A percentile compares a stretch with the other conserved stretches of the same genome.
These are phyloP conservation scores for Ophiosphaerella herpotricha DNA, from an alignment of 2,329 filamentous ascomycete species.

Conservation along the genomic window DNA sequence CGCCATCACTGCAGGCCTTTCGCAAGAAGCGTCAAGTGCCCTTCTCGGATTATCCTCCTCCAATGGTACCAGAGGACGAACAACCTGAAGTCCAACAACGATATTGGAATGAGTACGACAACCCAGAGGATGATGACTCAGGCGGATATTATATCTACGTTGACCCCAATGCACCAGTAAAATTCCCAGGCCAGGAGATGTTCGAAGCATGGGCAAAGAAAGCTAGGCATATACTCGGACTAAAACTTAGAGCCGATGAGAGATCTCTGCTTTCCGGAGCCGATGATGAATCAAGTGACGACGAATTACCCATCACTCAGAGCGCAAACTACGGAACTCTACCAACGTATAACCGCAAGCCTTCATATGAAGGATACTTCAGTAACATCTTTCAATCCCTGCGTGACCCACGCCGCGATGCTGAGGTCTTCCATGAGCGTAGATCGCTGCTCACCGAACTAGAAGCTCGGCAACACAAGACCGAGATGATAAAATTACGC, in stretches of 20 bases:
- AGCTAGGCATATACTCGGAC: conserved; percentile 31
- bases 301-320: conserved; percentile 44
- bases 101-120: conserved; percentile 89
- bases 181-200: conserved; percentile 67
- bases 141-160: conserved; percentile 74
- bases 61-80: conserved; percentile 21
- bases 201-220: conserved; percentile 51
- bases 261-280: conserved; percentile 34
- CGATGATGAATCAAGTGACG: conserved; percentile 57
- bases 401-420: conserved; percentile 38
- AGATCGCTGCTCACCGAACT: conserved; percentile 51
- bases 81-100: conserved; percentile 26
- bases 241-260: conserved; percentile 24
- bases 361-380: conserved; percentile 31
- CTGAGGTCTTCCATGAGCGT: conserved; percentile 54
- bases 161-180: conserved; percentile 66
- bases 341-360: conserved; percentile 6
- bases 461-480: conserved; percentile 35
- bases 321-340: conserved; percentile 56
- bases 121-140: conserved; percentile 68
- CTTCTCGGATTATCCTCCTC: conserved; percentile 31
- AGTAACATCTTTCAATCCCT: conserved; percentile 36
- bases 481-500: conserved; percentile 41
- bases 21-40: conserved; percentile 49
- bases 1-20: conserved; percentile 49